Base-by-base conservation (phyloP, 192 early-diverging fungal species). In the Coemansia erecta region DNA sequence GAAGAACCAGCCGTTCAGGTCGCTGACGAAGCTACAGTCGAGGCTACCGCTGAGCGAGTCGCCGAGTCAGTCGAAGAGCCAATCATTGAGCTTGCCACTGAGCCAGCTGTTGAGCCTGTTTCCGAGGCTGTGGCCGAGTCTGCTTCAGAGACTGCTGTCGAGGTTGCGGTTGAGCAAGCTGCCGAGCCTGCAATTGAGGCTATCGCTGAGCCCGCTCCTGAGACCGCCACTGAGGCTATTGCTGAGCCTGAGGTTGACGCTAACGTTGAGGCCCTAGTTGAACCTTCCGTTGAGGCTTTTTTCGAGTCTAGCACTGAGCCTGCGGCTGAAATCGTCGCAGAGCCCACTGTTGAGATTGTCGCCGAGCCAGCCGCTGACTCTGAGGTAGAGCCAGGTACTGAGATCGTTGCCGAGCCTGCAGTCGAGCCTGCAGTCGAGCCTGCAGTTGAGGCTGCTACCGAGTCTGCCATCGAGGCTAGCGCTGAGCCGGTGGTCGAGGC, bases 361-460 rank as follows among this genome's bases (percentile, higher is more conserved):
- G 17, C 17, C 3, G 42, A 13, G 17, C 17, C 42, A 5, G 42
- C 3, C 2, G 42, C 12, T 3, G 12, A n/a, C 3, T 7, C 39
- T 40, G 39, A 14, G 15, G 43, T 17, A 17, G 42, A 43, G 42
- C 42, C 42, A 7, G 42, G 12, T 47, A 21, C 19, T 47, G 45
- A 47, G 9, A 13, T 40, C 39, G 13, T n/a, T n/a, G n/a, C n/a
- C n/a, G 35, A n/a, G n/a, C n/a, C 35, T 37, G 35, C 13, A 4
- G 53, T 4, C 17, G 33, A 56, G 35, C 10, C 35, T 8, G 35
- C 35, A 1, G 45, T 55, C 11, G 19, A 45, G 12, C 5, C 51
- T 14, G 54, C 51, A 22, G 57, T 43, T 15, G 65, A 55, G 19
- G 40, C 26, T 23, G 33, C 15, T 26, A 19, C 17, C 4, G 19